These are phyloP conservation scores for Termitomyces sp. DNA, from an alignment of 768 basidiomycete genomes.

Conservation along the genomic window DNA sequence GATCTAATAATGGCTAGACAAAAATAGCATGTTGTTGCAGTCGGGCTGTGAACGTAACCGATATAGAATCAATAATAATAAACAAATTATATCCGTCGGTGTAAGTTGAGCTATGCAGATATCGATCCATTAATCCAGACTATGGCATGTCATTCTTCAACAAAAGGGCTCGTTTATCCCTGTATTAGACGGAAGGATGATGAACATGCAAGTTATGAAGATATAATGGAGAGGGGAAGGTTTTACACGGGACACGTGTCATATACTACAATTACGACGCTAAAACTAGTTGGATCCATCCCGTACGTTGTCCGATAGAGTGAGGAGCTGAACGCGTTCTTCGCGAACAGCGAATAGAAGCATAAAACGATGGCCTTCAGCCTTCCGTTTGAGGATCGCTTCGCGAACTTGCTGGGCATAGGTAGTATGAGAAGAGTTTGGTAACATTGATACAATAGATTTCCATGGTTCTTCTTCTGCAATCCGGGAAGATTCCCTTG, in stretches of 20 bases:
- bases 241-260: not conserved
- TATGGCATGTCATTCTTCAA: no score
- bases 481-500: constrained; percentile 54
- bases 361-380: constrained; percentile 58
- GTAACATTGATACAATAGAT: constrained; percentile 46
- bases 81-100: no score
- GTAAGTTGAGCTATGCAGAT: no score
- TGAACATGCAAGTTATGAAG: not conserved
- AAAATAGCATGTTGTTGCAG: no score
- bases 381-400: constrained; percentile 51
- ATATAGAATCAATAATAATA: no score
- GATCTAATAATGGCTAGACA: no score
- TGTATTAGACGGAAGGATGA: not conserved
- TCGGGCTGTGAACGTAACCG: no score
- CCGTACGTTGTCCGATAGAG: constrained; percentile 21
- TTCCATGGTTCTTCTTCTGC: constrained; percentile 76
- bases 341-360: constrained; percentile 65
- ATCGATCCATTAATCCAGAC: no score
- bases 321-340: constrained; percentile 60
- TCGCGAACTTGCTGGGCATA: constrained; percentile 71
- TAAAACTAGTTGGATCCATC: constrained; percentile 12
- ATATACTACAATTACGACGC: constrained; percentile 4
- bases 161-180: no score
- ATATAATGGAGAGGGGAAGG: not conserved
- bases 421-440: constrained; percentile 41